Base-by-base conservation (phyloP, 164 flowering plant species). In the Chimonanthus salicifolius region DNA sequence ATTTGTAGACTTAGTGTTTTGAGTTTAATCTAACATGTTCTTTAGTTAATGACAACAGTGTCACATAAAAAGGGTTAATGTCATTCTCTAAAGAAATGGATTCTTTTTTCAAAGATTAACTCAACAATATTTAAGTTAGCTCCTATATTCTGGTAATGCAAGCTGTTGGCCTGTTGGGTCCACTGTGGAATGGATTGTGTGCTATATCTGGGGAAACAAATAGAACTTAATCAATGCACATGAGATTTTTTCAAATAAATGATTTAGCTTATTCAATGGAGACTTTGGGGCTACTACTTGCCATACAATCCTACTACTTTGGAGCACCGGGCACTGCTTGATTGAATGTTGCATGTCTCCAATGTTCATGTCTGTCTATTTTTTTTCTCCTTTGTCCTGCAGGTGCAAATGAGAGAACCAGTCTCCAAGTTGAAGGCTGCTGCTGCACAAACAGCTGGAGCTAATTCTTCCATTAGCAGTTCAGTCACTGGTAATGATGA, bases 361-460 rank as follows among this genome's bases (percentile, higher is more conserved):
- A 33, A 33, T 33, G 33, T 33, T 0, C 21, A 0, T 33, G 33
- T 33, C 33, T 33, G 33, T 2, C 16, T 72, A 49, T 81, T 72
- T 21, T 68, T 65, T 62, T 44, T 67, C 73, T 15, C 21, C 58
- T 74, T 71, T 3, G 49, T 64, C 46, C 77, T 77, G 33, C 73
- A 96, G 99, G 88, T 83, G 47, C 78, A 91, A 73, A 79, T 91
- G 87, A 86, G 97, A 76, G 98, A 96, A 73, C 80, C 86, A 66
- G 64, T 80, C 69, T 80, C 90, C 74, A 96, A 96, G 84, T 84
- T 88, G 43, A 96, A 94, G 79, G 74, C 65, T 85, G 75, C 66
- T 85, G 64, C 67, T 70, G 73, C 74, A 16, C 83, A 83, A 75
- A 76, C 85, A 62, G 49, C 82, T 71, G 84, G 77, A 67, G 97